Percentiles rank a stretch among this genome's conserved stretches.
These are phyloP conservation scores for Cyberlindnera mycetangii DNA, from an alignment of 805 yeast genomes.

Conservation along the genomic window DNA sequence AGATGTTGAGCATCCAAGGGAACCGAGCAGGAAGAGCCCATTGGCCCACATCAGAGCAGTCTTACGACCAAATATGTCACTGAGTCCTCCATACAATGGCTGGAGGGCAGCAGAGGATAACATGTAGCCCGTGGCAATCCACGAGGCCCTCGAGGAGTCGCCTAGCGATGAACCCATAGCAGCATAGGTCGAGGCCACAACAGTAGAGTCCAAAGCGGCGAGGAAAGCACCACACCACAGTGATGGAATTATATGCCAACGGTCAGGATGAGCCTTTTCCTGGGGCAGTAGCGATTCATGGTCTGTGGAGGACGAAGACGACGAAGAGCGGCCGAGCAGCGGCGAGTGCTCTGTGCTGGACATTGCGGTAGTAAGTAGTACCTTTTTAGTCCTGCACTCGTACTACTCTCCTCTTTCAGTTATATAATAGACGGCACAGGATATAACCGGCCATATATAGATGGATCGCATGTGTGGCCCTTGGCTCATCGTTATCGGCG, in stretches of 20 bases:
- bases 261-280: slow-evolving; percentile 7
- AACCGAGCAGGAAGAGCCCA: slow-evolving; percentile 33
- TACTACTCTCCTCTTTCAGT: too few relatives aligned
- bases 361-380: neutral
- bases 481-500: neutral
- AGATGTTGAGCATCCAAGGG: slow-evolving; percentile 36
- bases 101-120: slow-evolving; percentile 41
- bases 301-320: neutral
- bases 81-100: slow-evolving; percentile 39
- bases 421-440: too few relatives aligned
- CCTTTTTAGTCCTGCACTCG: neutral
- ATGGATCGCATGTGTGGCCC: too few relatives aligned
- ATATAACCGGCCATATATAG: too few relatives aligned
- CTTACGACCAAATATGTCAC: slow-evolving; percentile 38
- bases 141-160: slow-evolving; percentile 35
- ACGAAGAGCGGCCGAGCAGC: neutral
- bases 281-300: neutral
- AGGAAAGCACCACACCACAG: slow-evolving; percentile 40
- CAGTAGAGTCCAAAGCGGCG: slow-evolving; percentile 46
- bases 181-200: slow-evolving; percentile 47
- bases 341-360: slow-evolving; percentile 1
- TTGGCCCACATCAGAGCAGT: slow-evolving; percentile 35
- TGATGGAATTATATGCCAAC: slow-evolving; percentile 31
- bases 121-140: slow-evolving; percentile 42
- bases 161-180: slow-evolving; percentile 42